Evolutionary conservation across 768 basidiomycete species (phyloP).

Genomic region (Cantharellus anzutake): DNA sequence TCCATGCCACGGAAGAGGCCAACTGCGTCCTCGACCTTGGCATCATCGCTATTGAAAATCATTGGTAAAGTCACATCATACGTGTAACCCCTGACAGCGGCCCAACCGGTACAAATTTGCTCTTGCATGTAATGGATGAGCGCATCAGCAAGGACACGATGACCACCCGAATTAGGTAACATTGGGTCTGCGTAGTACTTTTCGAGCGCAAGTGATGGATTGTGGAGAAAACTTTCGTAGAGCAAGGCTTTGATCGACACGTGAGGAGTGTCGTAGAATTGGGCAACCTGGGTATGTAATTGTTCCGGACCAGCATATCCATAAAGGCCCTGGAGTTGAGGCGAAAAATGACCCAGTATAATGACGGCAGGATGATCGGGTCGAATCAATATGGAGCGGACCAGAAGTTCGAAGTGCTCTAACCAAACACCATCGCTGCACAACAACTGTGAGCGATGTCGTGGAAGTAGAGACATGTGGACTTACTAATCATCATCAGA

Average conservation of each 20-base stretch:
- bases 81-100: conserved; percentile 42
- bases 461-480: background rate
- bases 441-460: background rate
- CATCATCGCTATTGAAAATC: conserved; percentile 10
- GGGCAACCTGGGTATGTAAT: conserved; percentile 76
- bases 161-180: conserved; percentile 62
- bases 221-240: conserved; percentile 63
- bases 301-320: conserved; percentile 86
- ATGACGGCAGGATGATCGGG: conserved; percentile 84
- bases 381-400: conserved; percentile 79
- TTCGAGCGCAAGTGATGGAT: conserved; percentile 38
- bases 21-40: conserved; percentile 18
- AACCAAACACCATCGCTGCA: conserved; percentile 46
- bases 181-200: conserved; percentile 69
- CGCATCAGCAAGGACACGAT: conserved; percentile 79
- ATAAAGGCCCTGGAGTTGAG: conserved; percentile 57
- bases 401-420: conserved; percentile 79
- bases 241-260: conserved; percentile 69
- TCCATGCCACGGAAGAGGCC: conserved; percentile 65
- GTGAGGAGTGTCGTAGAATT: conserved; percentile 95
- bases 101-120: conserved; percentile 79
- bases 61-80: conserved; percentile 31
- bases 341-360: conserved; percentile 87
- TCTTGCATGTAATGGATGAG: conserved; percentile 78
- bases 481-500: conserved; percentile 71